Conservation (phyloP, 352 stramenopile species). For the Phytophthora fragariaefolia region DNA sequence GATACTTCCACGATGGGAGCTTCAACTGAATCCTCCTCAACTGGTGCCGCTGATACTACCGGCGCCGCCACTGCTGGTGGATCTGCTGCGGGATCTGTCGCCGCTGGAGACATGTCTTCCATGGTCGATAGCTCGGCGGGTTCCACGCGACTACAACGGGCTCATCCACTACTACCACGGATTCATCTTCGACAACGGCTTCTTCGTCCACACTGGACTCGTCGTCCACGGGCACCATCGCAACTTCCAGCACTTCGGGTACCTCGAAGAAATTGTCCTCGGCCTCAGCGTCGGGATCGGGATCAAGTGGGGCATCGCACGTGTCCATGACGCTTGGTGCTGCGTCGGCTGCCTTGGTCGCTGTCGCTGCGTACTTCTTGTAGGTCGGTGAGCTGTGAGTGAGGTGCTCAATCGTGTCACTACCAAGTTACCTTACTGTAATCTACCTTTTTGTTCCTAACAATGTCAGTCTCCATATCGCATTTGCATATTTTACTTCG, state of each 20-base stretch:
- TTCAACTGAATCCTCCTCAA: constrained; percentile 10
- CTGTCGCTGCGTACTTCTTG: constrained; percentile 28
- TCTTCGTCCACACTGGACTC: constrained; percentile 14
- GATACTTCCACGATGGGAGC: neutral
- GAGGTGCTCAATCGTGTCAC: neutral
- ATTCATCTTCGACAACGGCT: constrained; percentile 2
- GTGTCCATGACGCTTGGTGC: constrained; percentile 9
- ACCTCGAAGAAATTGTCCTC: constrained; percentile 9
- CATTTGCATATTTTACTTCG: neutral
- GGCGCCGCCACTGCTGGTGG: constrained; percentile 6
- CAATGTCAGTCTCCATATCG: neutral
- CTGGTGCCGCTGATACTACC: neutral
- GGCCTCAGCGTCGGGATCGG: constrained; percentile 16
- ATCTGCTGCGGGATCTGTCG: constrained; percentile 1
- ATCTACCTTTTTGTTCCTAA: constrained; percentile 13
- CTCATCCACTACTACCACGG: constrained; percentile 5
- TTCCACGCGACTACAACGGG: constrained; percentile 15
- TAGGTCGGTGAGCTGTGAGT: constrained; percentile 12
- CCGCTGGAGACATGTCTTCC: neutral
- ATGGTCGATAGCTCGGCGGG: neutral
- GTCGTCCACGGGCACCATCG: constrained; percentile 8
- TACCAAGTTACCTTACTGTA: constrained; percentile 6
- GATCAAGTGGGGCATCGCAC: constrained; percentile 26
- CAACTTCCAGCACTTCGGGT: constrained; percentile 4
- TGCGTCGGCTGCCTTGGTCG: constrained; percentile 14